A percentile compares a stretch with the other conserved stretches of the same genome.
Evolutionary conservation across 768 basidiomycete species (phyloP).

Genomic region (Suillus variegatus): DNA sequence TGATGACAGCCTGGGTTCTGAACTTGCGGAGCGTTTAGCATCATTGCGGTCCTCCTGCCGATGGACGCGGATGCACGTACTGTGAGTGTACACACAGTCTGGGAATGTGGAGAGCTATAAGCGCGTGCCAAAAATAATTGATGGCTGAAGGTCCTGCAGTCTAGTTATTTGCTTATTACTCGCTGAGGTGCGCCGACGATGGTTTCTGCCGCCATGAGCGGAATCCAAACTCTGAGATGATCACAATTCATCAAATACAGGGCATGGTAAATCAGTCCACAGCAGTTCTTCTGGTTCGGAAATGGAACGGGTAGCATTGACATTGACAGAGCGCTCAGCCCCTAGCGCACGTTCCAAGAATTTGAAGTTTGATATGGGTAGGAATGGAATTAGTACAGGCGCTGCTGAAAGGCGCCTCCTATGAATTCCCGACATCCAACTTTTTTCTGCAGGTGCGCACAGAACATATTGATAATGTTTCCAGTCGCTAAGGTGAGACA

Average conservation of each 20-base stretch:
- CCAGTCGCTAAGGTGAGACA: conserved; percentile 29
- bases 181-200: conserved; percentile 35
- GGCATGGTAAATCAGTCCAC: conserved; percentile 49
- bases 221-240: conserved; percentile 30
- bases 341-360: not conserved
- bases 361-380: conserved; percentile 15
- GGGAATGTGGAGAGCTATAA: not conserved
- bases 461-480: conserved; percentile 20
- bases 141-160: not conserved
- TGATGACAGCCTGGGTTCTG: conserved; percentile 13
- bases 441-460: conserved; percentile 29
- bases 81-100: not conserved
- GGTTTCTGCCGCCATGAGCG: conserved; percentile 37
- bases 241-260: conserved; percentile 40
- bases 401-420: conserved; percentile 45
- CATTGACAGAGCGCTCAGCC: conserved; percentile 21
- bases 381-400: conserved; percentile 38
- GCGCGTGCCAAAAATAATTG: not conserved
- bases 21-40: not conserved
- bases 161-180: conserved; percentile 23
- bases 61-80: not conserved
- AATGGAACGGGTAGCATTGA: conserved; percentile 32
- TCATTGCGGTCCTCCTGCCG: not conserved
- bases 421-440: conserved; percentile 44
- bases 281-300: conserved; percentile 35